phyloP scores from a whole-genome alignment of 1,284 basidiomycete species.

The Rhodofomes roseus region DNA sequence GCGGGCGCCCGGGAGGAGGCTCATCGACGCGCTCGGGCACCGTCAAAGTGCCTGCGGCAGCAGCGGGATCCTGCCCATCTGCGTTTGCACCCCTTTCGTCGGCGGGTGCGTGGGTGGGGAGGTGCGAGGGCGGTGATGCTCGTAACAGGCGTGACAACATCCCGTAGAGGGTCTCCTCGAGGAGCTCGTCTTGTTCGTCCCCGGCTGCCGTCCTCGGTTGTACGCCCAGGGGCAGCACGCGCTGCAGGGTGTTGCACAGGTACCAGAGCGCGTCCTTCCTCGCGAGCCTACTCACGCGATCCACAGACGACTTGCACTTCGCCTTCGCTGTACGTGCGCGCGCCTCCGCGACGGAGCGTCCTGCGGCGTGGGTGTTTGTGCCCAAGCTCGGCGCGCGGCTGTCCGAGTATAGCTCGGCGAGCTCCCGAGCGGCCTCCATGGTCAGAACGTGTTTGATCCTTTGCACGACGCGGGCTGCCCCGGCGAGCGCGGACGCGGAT shows the following conservation, averaged over 20 bases:
- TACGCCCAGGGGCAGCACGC: constrained; percentile 24
- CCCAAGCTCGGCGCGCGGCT: background rate
- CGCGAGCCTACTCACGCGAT: constrained; percentile 36
- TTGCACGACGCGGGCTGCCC: background rate
- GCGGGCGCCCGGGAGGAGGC: background rate
- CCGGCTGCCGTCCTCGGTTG: background rate
- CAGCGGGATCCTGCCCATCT: no score
- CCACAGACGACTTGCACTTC: constrained; percentile 5
- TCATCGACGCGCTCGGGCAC: no score
- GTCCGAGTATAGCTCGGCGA: constrained; percentile 17
- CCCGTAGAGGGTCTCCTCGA: constrained; percentile 7
- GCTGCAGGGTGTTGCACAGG: constrained; percentile 42
- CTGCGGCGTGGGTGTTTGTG: no score
- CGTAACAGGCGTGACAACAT: constrained; percentile 10
- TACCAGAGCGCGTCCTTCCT: constrained; percentile 54
- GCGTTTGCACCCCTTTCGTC: background rate
- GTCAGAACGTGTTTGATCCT: constrained; percentile 18
- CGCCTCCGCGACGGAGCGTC: no score
- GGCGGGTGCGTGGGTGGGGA: background rate
- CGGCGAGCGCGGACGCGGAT: constrained; percentile 4
- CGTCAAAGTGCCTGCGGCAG: no score
- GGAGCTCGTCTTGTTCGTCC: constrained; percentile 9
- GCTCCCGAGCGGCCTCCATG: constrained; percentile 23
- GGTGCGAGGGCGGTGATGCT: background rate
- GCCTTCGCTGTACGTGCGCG: background rate